Base-by-base conservation (phyloP, 129 eudicot genomes). In the Pittosporum tobira region DNA sequence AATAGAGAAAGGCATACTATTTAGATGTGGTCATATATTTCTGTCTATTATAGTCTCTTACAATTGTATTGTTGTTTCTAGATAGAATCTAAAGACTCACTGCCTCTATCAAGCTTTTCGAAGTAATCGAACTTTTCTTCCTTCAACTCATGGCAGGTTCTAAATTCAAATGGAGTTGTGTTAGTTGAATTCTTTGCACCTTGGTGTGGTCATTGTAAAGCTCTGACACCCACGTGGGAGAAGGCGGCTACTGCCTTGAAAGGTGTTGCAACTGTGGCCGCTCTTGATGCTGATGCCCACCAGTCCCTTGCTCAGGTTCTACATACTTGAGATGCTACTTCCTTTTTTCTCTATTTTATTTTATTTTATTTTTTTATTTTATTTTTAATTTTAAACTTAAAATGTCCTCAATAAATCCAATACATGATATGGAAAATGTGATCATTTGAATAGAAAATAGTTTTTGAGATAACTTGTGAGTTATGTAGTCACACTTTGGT, bases 251-350 rank as follows among this genome's bases (percentile, higher is more conserved):
- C 74, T n/a, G 83, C 81, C 59, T 71, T 88, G 81, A 84, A 88
- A 78, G 96, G 96, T 62, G 96, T 88, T 15, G 94, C 78, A 6
- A 84, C 94, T 29, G 96, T 88, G 61, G 96, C 96, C 29, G 96
- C 96, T 50, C 81, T 88, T 62, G 96, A 88, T 76, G 88, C 89
- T 18, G 96, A 88, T 71, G 94, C 96, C 21, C 94, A 88, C 65
- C 75, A 78, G 57, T 58, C 94, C 3, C 84, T 88, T 36, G 94
- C 89, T 54, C 96, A 88, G 96, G 94, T 88, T 15, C 23, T 22
- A 53, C 28, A 13, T 53, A 53, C 2, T 25, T 15, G 38, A 53
- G 34, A 53, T n/a, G 15, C 15, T 53, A 25, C 21, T 53, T 53
- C 40, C 30, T 51, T n/a, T n/a, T n/a, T n/a, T n/a, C n/a, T n/a